Base-by-base conservation (phyloP, 306 rosid species). In the Fragaria nilgerrensis region DNA sequence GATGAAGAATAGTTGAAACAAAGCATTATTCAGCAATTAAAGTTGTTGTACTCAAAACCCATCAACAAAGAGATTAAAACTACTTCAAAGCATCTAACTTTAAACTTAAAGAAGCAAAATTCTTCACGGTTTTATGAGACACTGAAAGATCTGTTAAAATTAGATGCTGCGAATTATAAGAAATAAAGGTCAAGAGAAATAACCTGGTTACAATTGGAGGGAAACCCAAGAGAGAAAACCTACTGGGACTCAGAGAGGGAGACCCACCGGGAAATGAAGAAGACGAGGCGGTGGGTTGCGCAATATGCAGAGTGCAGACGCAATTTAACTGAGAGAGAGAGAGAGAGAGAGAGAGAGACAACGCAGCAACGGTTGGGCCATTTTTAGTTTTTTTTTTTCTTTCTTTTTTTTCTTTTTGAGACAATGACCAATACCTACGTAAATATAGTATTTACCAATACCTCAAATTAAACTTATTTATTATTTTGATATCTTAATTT, bases 41-140 rank as follows among this genome's bases (percentile, higher is more conserved):
- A 70, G 75, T 15, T 37, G 27, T 27, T 25, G 34, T 63, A 32
- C 61, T 65, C 32, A 32, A 75, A 64, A 47, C 71, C 47, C 79
- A 75, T 34, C 34, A 62, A 48, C 62, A 29, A 2, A 27, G 29
- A 44, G 64, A 39, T 2, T 0, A 36, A 34, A 5, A n/a, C 15
- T n/a, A 22, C 22, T 12, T 32, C 25, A 75, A 62, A 48, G 58
- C 34, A 48, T n/a, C 56, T 0, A 36, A 64, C 29, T 48, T 29
- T 36, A 19, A 64, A 12, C 61, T 23, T 20, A 20, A 2, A 47
- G 63, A 49, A 63, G 23, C 22, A 34, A 75, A 75, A 63, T 2
- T 32, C 7, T 62, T n/a, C 49, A 47, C 6, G 45, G 22, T 0
- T 48, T 6, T 16, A 63, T 11, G 58, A 41, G 25, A 75, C 36